A percentile compares a stretch with the other conserved stretches of the same genome.
These are phyloP conservation scores for Hyaloraphidium curvatum DNA, from an alignment of 192 early-diverging fungal species.

Conservation along the genomic window DNA sequence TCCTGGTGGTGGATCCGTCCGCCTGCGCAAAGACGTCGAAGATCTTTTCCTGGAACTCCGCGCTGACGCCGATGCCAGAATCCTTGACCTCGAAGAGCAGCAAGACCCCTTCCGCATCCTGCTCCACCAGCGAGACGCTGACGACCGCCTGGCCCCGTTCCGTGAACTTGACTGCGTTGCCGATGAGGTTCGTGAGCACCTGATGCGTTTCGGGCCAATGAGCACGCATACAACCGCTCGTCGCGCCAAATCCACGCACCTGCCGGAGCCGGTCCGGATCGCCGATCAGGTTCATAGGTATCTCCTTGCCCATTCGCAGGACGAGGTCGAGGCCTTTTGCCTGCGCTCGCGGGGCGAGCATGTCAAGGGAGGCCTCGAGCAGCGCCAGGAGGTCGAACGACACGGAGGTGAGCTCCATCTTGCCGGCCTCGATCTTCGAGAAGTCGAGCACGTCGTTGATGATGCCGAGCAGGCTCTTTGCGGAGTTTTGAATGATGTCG, in stretches of 20 bases:
- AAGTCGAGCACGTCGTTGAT: conserved; percentile 74
- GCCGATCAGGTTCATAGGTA: too few relatives aligned
- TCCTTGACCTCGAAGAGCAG: conserved; percentile 53
- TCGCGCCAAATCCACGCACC: too few relatives aligned
- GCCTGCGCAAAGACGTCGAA: conserved; percentile 74
- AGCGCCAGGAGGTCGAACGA: conserved; percentile 43
- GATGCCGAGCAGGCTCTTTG: conserved; percentile 51
- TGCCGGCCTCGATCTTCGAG: conserved; percentile 64
- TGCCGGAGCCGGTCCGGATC: conserved; percentile 58
- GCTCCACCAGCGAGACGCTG: too few relatives aligned
- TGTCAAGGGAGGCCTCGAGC: too few relatives aligned
- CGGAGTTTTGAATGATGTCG: too few relatives aligned
- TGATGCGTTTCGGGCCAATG: too few relatives aligned
- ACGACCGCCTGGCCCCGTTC: too few relatives aligned
- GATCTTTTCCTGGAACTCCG: conserved; percentile 50
- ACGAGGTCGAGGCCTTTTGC: conserved; percentile 58
- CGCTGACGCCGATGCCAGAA: conserved; percentile 68
- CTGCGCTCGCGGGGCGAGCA: conserved; percentile 47
- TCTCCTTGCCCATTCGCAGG: too few relatives aligned
- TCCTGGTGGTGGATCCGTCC: conserved; percentile 56
- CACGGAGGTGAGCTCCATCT: conserved; percentile 55
- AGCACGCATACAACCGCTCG: too few relatives aligned
- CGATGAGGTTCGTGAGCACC: conserved; percentile 64
- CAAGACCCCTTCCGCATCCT: conserved; percentile 18
- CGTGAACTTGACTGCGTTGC: conserved; percentile 74